A percentile compares a stretch with the other conserved stretches of the same genome.
Evolutionary conservation across 1,284 basidiomycete genomes (phyloP).

Genomic region (Sanghuangporus baumii): DNA sequence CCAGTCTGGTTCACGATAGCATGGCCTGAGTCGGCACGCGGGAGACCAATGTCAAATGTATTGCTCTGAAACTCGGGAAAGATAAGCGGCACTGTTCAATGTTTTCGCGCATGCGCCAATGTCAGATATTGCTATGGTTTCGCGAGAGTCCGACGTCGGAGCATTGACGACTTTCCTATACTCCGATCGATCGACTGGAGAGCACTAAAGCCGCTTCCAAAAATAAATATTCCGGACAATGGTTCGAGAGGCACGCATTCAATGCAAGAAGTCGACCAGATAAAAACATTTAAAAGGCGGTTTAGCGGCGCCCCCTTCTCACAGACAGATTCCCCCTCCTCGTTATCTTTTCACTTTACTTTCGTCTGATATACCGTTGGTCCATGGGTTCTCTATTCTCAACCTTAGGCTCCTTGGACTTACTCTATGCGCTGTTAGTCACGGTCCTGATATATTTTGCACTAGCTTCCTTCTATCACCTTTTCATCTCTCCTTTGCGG

Average conservation of each 20-base stretch:
- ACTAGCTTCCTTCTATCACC: slow-evolving; percentile 11
- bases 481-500: slow-evolving; percentile 21
- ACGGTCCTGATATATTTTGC: not conserved
- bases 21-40: not conserved
- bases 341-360: not conserved
- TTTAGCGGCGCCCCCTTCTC: not conserved
- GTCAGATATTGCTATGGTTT: not conserved
- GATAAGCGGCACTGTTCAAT: not conserved
- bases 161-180: not conserved
- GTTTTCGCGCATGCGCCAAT: not conserved
- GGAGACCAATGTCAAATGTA: not conserved
- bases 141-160: not conserved
- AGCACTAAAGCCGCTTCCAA: not conserved
- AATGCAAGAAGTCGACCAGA: not conserved
- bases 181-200: not conserved
- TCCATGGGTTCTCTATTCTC: not conserved
- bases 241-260: not conserved
- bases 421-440: not conserved
- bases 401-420: not conserved
- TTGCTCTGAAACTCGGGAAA: not conserved
- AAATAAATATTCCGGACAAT: not conserved
- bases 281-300: not conserved
- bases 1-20: not conserved
- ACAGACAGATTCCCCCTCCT: not conserved
- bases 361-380: not conserved